Evolutionary conservation across 345 rosid genomes (phyloP), one percentile per base, ranked within the genome.

Genomic region (Brassica rapa): DNA sequence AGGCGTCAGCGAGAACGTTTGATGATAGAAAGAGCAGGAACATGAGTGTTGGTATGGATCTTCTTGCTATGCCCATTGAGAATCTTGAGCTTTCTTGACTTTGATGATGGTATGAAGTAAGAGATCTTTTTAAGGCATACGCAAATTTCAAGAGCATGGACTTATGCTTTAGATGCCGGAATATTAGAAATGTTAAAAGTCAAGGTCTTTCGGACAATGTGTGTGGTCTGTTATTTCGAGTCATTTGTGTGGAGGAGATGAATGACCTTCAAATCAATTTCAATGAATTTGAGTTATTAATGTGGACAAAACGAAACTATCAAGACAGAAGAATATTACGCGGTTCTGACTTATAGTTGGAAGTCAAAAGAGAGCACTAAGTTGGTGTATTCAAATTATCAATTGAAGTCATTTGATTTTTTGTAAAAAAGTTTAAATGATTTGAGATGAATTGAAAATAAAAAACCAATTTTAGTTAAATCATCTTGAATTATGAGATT

Each of bases 231-330:
- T 53, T 53, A 53, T 53, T 53, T 53, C 59, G 23, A 53, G 2
- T 9, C 33, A 39, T 39, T 72, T 39, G 81, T 78, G 73, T 72
- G 82, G 82, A 78, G 77, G 72, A 78, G 72, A 60, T 43, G 4
- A 25, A 57, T 57, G 61, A 30, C 61, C 30, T 62, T 53, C 56
- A 8, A 60, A 37, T 8, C n/a, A 59, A 39, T 14, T 7, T 43
- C 29, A 30, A 56, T 35, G 57, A 24, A 51, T 33, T 71, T 0
- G 27, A 35, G 33, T 68, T 59, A 67, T 49, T 59, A 60, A 15
- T 62, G 8, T 10, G 6, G 9, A 53, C 55, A 49, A 49, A 53
- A 46, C 2, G 15, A 46, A 46, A 46, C 5, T 12, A 14, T 46
- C 1, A 46, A 12, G 53, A 46, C 53, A 12, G 7, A 39, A 39